Conservation (phyloP, 192 early-diverging fungal species). For the Coemansia sp. region DNA sequence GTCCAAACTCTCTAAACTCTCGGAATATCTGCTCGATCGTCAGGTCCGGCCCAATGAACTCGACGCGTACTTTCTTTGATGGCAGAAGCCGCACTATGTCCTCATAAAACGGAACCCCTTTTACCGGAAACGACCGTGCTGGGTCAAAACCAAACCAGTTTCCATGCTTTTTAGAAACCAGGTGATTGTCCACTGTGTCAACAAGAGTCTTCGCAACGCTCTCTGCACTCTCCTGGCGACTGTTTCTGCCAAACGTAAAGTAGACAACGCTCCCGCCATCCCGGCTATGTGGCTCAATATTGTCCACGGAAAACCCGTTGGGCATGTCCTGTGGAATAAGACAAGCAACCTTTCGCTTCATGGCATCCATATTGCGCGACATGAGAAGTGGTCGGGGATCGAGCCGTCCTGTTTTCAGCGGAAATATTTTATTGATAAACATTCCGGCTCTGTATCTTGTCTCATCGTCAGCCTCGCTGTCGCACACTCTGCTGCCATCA, state of each 20-base stretch:
- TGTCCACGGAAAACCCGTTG: conserved; percentile 24
- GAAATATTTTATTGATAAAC: conserved; percentile 55
- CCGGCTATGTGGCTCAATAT: conserved; percentile 38
- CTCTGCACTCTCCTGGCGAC: conserved; percentile 13
- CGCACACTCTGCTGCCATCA: conserved; percentile 1
- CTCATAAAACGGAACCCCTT: conserved; percentile 70
- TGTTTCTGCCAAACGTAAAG: conserved; percentile 32
- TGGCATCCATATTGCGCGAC: conserved; percentile 31
- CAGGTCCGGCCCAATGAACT: conserved; percentile 77
- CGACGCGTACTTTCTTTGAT: conserved; percentile 61
- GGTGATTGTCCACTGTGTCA: conserved; percentile 41
- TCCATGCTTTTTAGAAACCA: conserved; percentile 47
- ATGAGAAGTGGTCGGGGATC: conserved; percentile 52
- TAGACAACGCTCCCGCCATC: conserved; percentile 52
- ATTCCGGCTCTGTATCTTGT: conserved; percentile 42
- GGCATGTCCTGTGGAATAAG: conserved; percentile 40
- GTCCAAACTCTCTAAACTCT: conserved; percentile 77
- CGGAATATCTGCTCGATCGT: conserved; percentile 68
- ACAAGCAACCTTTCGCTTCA: conserved; percentile 24
- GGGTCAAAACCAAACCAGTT: conserved; percentile 67
- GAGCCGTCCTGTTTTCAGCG: conserved; percentile 45
- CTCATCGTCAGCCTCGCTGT: not conserved
- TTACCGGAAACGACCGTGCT: conserved; percentile 67
- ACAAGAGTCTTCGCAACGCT: conserved; percentile 25
- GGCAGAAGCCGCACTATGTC: conserved; percentile 62